These are phyloP conservation scores for Asterochloris sp. DNA, from an alignment of 139 green algal genomes.

Conservation along the genomic window DNA sequence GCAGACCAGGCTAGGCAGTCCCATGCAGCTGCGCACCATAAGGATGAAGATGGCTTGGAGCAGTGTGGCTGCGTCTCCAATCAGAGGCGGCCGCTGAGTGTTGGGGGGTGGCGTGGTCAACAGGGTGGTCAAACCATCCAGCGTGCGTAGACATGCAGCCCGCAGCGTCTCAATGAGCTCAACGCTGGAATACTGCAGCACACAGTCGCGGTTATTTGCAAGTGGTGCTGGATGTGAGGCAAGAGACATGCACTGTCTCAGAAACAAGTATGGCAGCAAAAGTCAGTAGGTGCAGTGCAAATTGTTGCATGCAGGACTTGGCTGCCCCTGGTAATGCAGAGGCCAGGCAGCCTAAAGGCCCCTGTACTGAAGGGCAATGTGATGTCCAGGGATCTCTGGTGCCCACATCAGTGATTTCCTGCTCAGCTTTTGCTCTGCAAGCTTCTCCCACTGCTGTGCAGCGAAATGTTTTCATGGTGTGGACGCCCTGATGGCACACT, in stretches of 20 bases:
- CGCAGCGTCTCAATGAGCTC: conserved; percentile 46
- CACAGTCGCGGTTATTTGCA: conserved; percentile 2
- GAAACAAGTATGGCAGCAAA: not conserved
- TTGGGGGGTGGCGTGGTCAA: too few species aligned
- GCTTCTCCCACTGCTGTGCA: too few species aligned
- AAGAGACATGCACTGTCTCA: not conserved
- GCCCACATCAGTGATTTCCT: not conserved
- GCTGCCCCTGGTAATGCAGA: too few species aligned
- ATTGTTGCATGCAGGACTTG: too few species aligned
- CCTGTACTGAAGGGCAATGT: not conserved
- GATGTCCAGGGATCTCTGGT: not conserved
- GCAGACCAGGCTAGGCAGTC: too few species aligned
- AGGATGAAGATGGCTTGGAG: too few species aligned
- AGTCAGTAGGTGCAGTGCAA: too few species aligned
- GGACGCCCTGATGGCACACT: too few species aligned
- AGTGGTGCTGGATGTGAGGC: conserved; percentile 9
- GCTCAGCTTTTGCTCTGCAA: not conserved
- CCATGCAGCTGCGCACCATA: too few species aligned
- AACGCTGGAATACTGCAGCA: conserved; percentile 47
- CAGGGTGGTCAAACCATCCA: conserved; percentile 25
- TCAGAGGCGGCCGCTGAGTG: too few species aligned
- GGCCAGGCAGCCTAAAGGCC: not conserved
- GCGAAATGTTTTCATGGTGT: too few species aligned
- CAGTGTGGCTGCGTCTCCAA: too few species aligned
- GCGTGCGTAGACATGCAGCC: conserved; percentile 23